Conservation (phyloP, 2,329 filamentous ascomycete species). For the Colletotrichum noveboracense region DNA sequence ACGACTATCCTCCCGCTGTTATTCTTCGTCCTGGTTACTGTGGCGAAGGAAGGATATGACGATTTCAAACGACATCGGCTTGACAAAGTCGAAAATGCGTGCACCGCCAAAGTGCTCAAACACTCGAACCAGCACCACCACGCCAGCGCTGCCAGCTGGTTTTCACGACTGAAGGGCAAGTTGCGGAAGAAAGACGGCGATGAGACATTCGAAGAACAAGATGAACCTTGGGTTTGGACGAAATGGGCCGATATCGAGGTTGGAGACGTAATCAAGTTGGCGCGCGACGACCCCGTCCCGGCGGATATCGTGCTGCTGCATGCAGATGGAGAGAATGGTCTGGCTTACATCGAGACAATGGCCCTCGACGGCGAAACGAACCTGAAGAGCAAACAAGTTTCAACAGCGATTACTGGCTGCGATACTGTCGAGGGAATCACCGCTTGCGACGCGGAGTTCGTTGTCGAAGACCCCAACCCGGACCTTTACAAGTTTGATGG, state of each 20-base stretch:
- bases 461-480: slow-evolving; percentile 78
- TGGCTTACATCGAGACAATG: slow-evolving; percentile 88
- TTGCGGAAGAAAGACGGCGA: slow-evolving; percentile 31
- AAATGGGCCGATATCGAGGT: slow-evolving; percentile 54
- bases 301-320: slow-evolving; percentile 84
- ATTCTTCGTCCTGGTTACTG: slow-evolving; percentile 81
- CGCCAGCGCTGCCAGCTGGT: background rate
- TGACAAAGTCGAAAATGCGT: slow-evolving; percentile 80
- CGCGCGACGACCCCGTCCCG: slow-evolving; percentile 78
- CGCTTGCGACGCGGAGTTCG: slow-evolving; percentile 63
- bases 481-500: slow-evolving; percentile 81
- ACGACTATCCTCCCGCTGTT: slow-evolving; percentile 77
- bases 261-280: slow-evolving; percentile 53
- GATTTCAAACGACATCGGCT: slow-evolving; percentile 81
- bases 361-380: slow-evolving; percentile 84
- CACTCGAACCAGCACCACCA: background rate
- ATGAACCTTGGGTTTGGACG: slow-evolving; percentile 54
- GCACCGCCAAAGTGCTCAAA: slow-evolving; percentile 45
- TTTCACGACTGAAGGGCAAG: background rate
- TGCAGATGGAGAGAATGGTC: slow-evolving; percentile 75
- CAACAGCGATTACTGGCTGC: slow-evolving; percentile 66
- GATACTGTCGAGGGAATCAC: slow-evolving; percentile 58
- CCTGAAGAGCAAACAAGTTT: slow-evolving; percentile 75
- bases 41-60: slow-evolving; percentile 87
- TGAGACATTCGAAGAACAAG: slow-evolving; percentile 47